These are phyloP conservation scores for Tulasnella sp. DNA, from an alignment of 768 basidiomycete species.

Conservation along the genomic window DNA sequence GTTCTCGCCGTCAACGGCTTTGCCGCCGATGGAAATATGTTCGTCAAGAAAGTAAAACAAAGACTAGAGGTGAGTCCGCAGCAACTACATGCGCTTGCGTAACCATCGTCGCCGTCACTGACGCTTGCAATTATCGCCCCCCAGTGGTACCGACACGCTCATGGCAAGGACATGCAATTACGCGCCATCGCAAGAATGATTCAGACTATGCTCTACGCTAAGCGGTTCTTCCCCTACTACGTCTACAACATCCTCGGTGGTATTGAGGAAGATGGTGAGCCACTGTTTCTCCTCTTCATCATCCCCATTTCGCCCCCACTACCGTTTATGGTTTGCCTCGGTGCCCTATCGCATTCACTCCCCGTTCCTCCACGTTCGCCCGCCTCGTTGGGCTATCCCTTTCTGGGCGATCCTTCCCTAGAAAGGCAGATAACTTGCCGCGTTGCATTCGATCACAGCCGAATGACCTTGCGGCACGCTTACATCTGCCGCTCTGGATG, in stretches of 20 bases:
- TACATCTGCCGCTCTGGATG: not conserved
- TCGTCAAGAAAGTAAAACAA: conserved; percentile 94
- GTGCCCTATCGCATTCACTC: conserved; percentile 1
- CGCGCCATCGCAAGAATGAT: conserved; percentile 96
- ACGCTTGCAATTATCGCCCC: not conserved
- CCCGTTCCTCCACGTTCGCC: not conserved
- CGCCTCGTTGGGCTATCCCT: not conserved
- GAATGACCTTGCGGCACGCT: conserved; percentile 4
- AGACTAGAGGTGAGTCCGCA: conserved; percentile 69
- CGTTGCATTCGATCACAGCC: not conserved
- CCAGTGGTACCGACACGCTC: conserved; percentile 97
- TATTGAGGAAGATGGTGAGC: conserved; percentile 91
- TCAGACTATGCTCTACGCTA: conserved; percentile 95
- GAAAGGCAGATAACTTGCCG: not conserved
- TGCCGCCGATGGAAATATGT: conserved; percentile 94
- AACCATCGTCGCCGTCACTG: not conserved
- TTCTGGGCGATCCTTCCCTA: not conserved
- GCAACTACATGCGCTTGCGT: not conserved
- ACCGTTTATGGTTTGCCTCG: not conserved
- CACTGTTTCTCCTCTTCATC: not conserved
- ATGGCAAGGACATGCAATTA: conserved; percentile 96
- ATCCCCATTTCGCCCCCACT: not conserved
- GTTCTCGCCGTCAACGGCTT: conserved; percentile 96
- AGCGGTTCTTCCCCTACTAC: conserved; percentile 98
- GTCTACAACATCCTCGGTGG: conserved; percentile 95